Evolutionary conservation across 768 basidiomycete genomes (phyloP).

Genomic region (Boletellus ananiceps): DNA sequence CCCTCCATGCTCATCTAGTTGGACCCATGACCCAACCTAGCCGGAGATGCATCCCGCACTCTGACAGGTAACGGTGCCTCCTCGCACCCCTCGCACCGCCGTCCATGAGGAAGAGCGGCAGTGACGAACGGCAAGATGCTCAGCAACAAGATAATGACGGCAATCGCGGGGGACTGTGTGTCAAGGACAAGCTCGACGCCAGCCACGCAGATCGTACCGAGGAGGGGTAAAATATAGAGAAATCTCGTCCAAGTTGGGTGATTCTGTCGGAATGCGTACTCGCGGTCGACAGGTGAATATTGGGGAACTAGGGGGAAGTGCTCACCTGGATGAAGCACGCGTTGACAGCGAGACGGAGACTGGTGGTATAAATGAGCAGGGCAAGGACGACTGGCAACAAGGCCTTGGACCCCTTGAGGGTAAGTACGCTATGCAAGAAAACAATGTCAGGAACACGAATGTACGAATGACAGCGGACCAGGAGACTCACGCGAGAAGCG

Average conservation of each 20-base stretch:
- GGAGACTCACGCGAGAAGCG: conserved; percentile 14
- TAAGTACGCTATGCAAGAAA: conserved; percentile 4
- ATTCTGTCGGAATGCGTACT: not conserved
- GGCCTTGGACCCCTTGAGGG: conserved; percentile 6
- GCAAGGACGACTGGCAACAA: conserved; percentile 8
- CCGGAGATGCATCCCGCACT: not conserved
- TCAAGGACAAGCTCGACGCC: conserved; percentile 3
- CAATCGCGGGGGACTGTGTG: not conserved
- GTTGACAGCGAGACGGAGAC: conserved; percentile 12
- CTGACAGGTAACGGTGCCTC: not conserved
- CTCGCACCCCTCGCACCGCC: not conserved
- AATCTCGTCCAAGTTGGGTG: conserved; percentile 2
- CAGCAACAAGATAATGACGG: not conserved
- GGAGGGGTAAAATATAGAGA: conserved; percentile 18
- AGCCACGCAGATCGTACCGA: conserved; percentile 10
- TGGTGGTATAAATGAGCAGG: conserved; percentile 23
- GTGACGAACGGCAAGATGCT: not conserved
- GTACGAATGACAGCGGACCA: too few species aligned
- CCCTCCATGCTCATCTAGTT: too few species aligned
- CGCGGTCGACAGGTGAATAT: too few species aligned
- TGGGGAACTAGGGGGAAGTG: not conserved
- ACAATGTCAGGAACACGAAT: not conserved
- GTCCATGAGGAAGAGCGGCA: not conserved
- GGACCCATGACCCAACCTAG: too few species aligned
- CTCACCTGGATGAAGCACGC: conserved; percentile 11